Evolutionary conservation across 306 rosid genomes (phyloP).

Genomic region (Carpinus viminea): DNA sequence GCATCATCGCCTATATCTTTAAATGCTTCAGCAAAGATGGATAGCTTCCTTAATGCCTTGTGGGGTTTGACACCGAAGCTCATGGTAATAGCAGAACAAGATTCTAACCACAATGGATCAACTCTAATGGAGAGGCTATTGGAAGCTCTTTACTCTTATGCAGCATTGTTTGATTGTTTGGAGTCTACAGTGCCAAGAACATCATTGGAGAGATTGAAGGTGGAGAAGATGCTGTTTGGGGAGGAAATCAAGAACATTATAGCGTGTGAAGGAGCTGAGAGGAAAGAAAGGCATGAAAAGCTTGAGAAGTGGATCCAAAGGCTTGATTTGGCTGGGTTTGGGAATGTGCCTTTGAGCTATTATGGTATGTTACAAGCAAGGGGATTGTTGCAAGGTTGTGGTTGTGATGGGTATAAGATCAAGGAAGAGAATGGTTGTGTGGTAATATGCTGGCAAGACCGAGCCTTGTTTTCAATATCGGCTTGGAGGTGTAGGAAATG

Average conservation of each 20-base stretch:
- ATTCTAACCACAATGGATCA: slow-evolving; percentile 75
- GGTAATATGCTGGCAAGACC: slow-evolving; percentile 77
- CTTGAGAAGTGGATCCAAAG: slow-evolving; percentile 74
- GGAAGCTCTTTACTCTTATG: slow-evolving; percentile 78
- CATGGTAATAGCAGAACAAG: slow-evolving; percentile 82
- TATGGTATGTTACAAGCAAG: slow-evolving; percentile 67
- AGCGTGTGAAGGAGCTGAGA: slow-evolving; percentile 84
- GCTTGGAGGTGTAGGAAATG: slow-evolving; percentile 88
- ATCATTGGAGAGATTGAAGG: slow-evolving; percentile 73
- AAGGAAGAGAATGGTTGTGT: slow-evolving; percentile 72
- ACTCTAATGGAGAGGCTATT: slow-evolving; percentile 80
- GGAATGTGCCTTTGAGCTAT: slow-evolving; percentile 62
- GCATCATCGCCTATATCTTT: slow-evolving; percentile 60
- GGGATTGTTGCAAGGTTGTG: slow-evolving; percentile 66
- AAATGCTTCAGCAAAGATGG: slow-evolving; percentile 41
- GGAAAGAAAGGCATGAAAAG: slow-evolving; percentile 87
- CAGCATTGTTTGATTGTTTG: slow-evolving; percentile 85
- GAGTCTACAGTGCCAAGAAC: slow-evolving; percentile 76
- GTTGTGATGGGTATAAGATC: slow-evolving; percentile 83
- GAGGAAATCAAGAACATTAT: slow-evolving; percentile 85
- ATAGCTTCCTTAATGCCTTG: slow-evolving; percentile 67
- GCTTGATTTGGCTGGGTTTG: slow-evolving; percentile 66
- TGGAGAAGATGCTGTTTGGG: slow-evolving; percentile 89
- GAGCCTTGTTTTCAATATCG: slow-evolving; percentile 69
- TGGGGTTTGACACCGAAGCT: slow-evolving; percentile 80